These are phyloP conservation scores for Aquilaria malaccensis DNA, from an alignment of 345 rosid species.

Conservation along the genomic window DNA sequence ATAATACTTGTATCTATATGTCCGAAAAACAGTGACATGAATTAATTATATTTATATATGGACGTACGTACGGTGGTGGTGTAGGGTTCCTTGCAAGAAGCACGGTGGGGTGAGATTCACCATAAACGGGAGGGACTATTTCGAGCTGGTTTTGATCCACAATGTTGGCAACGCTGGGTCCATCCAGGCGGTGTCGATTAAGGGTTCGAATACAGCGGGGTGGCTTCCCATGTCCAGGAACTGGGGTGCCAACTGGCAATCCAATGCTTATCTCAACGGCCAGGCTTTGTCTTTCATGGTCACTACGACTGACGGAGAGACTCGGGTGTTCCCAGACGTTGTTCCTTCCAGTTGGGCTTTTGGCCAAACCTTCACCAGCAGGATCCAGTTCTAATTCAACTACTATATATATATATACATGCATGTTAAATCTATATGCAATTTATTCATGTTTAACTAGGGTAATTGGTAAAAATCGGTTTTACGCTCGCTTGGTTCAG, in stretches of 20 bases:
- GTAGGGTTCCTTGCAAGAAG: conserved; percentile 83
- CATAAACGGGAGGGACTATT: conserved; percentile 73
- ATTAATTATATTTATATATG: too few relatives aligned
- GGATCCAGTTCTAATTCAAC: conserved; percentile 31
- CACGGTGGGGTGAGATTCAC: conserved; percentile 86
- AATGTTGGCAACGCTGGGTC: conserved; percentile 84
- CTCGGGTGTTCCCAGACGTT: conserved; percentile 32
- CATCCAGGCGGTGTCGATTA: conserved; percentile 49
- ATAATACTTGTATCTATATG: too few relatives aligned
- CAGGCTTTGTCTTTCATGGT: conserved; percentile 74
- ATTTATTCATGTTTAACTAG: too few relatives aligned
- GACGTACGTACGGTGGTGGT: not conserved
- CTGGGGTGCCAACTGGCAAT: conserved; percentile 98
- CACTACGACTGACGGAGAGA: conserved; percentile 64
- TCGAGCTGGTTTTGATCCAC: conserved; percentile 68
- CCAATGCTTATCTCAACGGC: conserved; percentile 69
- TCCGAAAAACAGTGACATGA: too few relatives aligned
- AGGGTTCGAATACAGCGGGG: conserved; percentile 55
- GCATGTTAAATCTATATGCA: too few relatives aligned
- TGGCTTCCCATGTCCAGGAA: conserved; percentile 89
- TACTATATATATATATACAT: too few relatives aligned
- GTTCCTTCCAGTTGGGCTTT: conserved; percentile 69
- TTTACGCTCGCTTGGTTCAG: too few relatives aligned
- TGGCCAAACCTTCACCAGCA: conserved; percentile 53
- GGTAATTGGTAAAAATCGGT: too few relatives aligned